A percentile compares a stretch with the other conserved stretches of the same genome.
phyloP scores from a whole-genome alignment of 805 yeast species.

The Metschnikowia chrysomelidarum region DNA sequence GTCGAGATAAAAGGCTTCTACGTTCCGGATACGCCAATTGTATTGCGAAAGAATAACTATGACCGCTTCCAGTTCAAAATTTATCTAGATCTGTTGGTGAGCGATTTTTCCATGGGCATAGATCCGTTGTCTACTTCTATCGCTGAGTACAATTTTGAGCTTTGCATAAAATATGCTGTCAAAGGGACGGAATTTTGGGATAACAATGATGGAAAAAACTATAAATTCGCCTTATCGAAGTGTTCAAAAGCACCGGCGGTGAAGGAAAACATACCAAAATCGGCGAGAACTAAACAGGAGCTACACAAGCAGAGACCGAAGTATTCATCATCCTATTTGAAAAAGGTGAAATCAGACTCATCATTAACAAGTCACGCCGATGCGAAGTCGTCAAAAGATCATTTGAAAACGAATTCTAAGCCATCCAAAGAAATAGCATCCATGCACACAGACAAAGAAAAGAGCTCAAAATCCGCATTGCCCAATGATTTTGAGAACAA shows the following conservation, averaged over 20 bases:
- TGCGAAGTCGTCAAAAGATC: too few relatives aligned
- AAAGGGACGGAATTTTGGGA: conserved; percentile 68
- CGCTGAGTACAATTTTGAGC: conserved; percentile 26
- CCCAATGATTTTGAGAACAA: conserved; percentile 31
- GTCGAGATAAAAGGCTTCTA: conserved; percentile 65
- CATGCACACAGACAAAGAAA: background rate
- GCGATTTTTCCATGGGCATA: conserved; percentile 5
- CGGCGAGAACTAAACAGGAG: conserved; percentile 16
- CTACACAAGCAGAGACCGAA: conserved; percentile 27
- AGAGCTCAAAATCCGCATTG: conserved; percentile 10
- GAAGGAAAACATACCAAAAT: conserved; percentile 7
- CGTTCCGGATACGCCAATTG: conserved; percentile 52
- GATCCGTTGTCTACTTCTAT: conserved; percentile 11
- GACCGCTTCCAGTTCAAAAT: conserved; percentile 74
- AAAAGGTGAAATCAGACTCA: conserved; percentile 30
- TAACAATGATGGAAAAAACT: conserved; percentile 62
- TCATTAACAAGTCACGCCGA: conserved; percentile 1
- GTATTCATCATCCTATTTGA: conserved; percentile 38
- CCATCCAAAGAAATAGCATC: background rate
- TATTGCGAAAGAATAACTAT: conserved; percentile 49
- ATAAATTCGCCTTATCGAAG: conserved; percentile 38
- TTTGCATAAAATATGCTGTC: conserved; percentile 59
- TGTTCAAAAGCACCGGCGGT: background rate
- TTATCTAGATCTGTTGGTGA: conserved; percentile 32
- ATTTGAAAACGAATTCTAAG: too few relatives aligned